These are phyloP conservation scores for barrel medic (Medicago truncatula) DNA, from an alignment of 306 rosid species.

Conservation along the genomic window MtrunA17r5.0-ANR NC_053042.1:7285501-7286000, in stretches of 20 bases:
- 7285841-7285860: neutral
- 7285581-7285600: too few relatives aligned
- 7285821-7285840: neutral
- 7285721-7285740: neutral
- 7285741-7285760: neutral
- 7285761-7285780: neutral
- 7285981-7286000: conserved; percentile 35
- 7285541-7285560: too few relatives aligned
- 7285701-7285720: neutral
- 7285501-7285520: too few relatives aligned
- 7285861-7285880: neutral
- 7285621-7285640: too few relatives aligned
- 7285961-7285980: conserved; percentile 33
- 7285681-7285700: neutral
- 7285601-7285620: too few relatives aligned
- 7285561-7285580: too few relatives aligned
- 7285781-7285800: too few relatives aligned
- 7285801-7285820: neutral
- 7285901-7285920: neutral
- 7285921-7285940: neutral
- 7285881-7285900: neutral
- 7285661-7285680: neutral
- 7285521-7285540: too few relatives aligned
- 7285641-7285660: too few relatives aligned
- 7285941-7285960: conserved; percentile 40